Percentiles rank a stretch among this genome's conserved stretches.
These are phyloP conservation scores for Leptomonas seymouri DNA, from an alignment of 208 protist species.

Conservation along the genomic window DNA sequence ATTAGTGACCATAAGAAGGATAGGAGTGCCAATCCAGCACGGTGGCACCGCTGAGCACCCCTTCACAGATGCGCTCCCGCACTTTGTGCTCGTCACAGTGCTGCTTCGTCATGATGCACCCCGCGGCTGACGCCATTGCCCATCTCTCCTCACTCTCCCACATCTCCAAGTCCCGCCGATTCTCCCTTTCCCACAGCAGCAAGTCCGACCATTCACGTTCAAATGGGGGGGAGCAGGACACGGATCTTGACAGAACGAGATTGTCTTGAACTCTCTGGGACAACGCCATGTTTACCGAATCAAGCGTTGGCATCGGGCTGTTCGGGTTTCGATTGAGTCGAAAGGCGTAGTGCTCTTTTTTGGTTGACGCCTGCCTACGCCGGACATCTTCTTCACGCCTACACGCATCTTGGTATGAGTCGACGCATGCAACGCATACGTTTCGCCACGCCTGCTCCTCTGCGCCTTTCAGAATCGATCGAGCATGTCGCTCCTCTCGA, in stretches of 20 bases:
- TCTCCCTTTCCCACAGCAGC: constrained; percentile 32
- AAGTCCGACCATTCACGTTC: neutral
- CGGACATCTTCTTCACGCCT: neutral
- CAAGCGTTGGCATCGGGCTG: constrained; percentile 2
- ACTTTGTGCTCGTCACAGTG: constrained; percentile 24
- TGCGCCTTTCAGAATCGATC: neutral
- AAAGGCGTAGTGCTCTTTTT: neutral
- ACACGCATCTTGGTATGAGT: neutral
- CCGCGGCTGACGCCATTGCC: constrained; percentile 33
- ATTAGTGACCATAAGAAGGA: constrained; percentile 18
- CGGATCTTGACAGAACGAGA: neutral
- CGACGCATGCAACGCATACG: neutral
- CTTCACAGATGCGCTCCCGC: constrained; percentile 24
- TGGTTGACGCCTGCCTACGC: too few relatives aligned
- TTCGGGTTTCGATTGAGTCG: constrained; percentile 10
- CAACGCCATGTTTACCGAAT: neutral
- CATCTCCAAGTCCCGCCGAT: constrained; percentile 38
- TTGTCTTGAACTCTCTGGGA: neutral
- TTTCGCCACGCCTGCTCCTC: constrained; percentile 7
- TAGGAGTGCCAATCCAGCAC: constrained; percentile 50
- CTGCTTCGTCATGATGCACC: constrained; percentile 38
- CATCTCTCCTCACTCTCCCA: constrained; percentile 45
- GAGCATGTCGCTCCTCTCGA: constrained; percentile 9
- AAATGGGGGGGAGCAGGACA: neutral
- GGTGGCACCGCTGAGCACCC: constrained; percentile 32